Evolutionary conservation across 2,329 filamentous ascomycete genomes (phyloP), one percentile per base, ranked within the genome.

Genomic region (Sclerotinia minor): DNA sequence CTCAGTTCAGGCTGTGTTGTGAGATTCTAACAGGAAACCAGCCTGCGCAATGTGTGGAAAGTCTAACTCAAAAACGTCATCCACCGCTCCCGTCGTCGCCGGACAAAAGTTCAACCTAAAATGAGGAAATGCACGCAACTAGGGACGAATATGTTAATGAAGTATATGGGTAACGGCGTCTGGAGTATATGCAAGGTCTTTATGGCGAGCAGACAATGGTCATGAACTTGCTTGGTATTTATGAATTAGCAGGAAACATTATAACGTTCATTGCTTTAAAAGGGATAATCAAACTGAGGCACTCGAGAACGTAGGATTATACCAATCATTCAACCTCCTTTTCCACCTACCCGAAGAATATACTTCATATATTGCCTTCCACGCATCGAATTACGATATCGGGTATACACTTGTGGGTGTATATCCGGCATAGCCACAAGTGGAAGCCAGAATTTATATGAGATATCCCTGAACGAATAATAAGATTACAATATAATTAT

Each of bases 31-130:
- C 41, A 35, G 2, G 24, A 53, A 38, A 44, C 50, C 68, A 88
- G 87, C 83, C 3, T 89, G 87, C 74, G 81, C 86, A 24, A 86
- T 88, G 79, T 89, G 87, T 73, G 87, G 87, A 50, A 89, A 88
- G 76, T 79, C 83, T 15, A 84, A 84, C 72, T 83, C 82, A 38
- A 82, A 83, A 69, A 74, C 81, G 29, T 83, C 81, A 53, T 75
- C 80, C 6, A 79, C 81, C 13, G 84, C 83, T 9, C 85, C 86
- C 6, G 78, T 83, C 5, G 80, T 89, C 15, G 80, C 84, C 57
- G 86, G 85, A 1, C 85, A 88, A 74, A 89, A 88, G 74, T 88
- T 87, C 72, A 87, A 84, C 1, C 71, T 87, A 68, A 89, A 89
- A 75, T 89, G 69, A 75, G 29, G 5, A 21, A 47, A 21, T 26